A percentile compares a stretch with the other conserved stretches of the same genome.
Evolutionary conservation across 108 stramenopile species (phyloP).

Genomic region (Pseudonitzschia pungens): DNA sequence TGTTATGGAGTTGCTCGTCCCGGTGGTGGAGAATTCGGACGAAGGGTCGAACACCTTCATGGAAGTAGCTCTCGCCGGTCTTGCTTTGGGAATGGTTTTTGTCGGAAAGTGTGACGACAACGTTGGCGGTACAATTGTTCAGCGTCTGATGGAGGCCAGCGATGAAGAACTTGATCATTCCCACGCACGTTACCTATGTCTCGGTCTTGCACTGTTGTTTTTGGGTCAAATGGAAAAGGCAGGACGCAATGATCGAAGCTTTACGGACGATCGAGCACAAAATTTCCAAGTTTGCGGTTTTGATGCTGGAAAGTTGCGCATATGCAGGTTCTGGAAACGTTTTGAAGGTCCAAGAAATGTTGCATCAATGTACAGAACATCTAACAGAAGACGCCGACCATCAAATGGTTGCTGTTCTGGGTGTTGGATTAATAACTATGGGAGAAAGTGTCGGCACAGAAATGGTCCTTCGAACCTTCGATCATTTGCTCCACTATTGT

Average conservation of each 20-base stretch:
- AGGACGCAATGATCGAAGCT: slow-evolving; percentile 96
- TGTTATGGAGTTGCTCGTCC: slow-evolving; percentile 90
- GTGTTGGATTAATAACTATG: slow-evolving; percentile 95
- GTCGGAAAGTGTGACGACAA: slow-evolving; percentile 95
- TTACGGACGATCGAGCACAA: slow-evolving; percentile 95
- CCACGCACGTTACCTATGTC: slow-evolving; percentile 87
- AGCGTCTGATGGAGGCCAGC: slow-evolving; percentile 97
- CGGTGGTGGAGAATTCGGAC: slow-evolving; percentile 83
- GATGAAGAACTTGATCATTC: slow-evolving; percentile 95
- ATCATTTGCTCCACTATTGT: slow-evolving; percentile 99
- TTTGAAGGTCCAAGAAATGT: slow-evolving; percentile 95
- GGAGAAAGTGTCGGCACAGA: slow-evolving; percentile 98
- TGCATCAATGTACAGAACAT: slow-evolving; percentile 98
- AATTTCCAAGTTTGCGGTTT: slow-evolving; percentile 89
- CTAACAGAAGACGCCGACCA: slow-evolving; percentile 92
- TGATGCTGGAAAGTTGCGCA: slow-evolving; percentile 93
- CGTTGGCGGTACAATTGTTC: slow-evolving; percentile 92
- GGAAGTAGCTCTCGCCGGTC: slow-evolving; percentile 85
- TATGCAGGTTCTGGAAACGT: slow-evolving; percentile 99
- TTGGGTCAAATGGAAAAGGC: slow-evolving; percentile 95
- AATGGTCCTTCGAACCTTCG: slow-evolving; percentile 96
- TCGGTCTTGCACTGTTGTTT: slow-evolving; percentile 96
- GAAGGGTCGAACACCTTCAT: slow-evolving; percentile 74
- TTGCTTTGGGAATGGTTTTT: slow-evolving; percentile 95
- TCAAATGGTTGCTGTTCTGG: slow-evolving; percentile 94